Base-by-base conservation (phyloP, 345 rosid species). In the Hirschfeldia incana region DNA sequence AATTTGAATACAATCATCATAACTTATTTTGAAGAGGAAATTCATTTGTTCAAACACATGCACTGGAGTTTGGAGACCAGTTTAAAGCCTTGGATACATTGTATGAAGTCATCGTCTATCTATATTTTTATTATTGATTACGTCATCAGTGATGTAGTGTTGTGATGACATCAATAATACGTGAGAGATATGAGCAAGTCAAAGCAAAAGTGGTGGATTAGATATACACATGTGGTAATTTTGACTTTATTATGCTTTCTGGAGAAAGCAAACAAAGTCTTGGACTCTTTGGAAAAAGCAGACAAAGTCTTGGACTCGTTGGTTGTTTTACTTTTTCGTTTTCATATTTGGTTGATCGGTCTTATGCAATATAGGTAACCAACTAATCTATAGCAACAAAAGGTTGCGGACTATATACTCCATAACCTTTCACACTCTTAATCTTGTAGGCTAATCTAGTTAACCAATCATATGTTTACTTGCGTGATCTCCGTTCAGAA, bases 401-500 rank as follows among this genome's bases (percentile, higher is more conserved):
- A 53, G 60, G 57, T 61, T 34, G 37, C 29, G 12, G 7, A 51
- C 26, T 2, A 16, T n/a, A 13, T 5, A 49, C 0, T 21, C 21
- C 21, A 21, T 21, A 21, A 44, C 39, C 32, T 32, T 58, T 78
- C 61, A 72, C 73, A 72, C 63, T 1, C 63, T 44, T 8, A 1
- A 16, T 42, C 69, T 32, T 78, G 62, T 66, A 67, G 36, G 28
- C 74, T 74, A 59, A 79, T 73, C 29, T 64, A 73, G 78, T 46
- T 61, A 68, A 27, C 65, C 33, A 30, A 5, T 75, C 76, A 75
- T 79, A 81, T 86, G 82, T 92, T 92, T 74, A 90, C 82, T 70
- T 29, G 21, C 21, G 21, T 21, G 21, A 21, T 21, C 21, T 21
- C 1, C 21, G 21, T 21, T 21, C 21, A 21, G 21, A 21, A 21